Evolutionary conservation across 257 asterid species (phyloP), one percentile per base, ranked within the genome.

Genomic region (Solanum chaucha): DNA sequence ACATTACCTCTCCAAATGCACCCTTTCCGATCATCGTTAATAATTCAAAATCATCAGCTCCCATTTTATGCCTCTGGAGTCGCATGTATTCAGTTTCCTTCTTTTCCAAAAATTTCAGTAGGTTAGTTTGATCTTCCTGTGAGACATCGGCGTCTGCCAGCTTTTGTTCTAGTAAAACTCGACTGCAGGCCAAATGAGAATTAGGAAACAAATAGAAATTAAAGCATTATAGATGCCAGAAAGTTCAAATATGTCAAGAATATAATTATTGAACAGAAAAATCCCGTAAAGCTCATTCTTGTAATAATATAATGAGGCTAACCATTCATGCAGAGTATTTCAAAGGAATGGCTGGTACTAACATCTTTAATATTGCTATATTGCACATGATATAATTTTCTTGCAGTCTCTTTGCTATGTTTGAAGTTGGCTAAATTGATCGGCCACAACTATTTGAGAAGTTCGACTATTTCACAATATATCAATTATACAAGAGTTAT

Each of bases 71-170:
- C 91, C 99, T 91, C 89, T 95, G 97, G 59, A 97, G 96, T 87
- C 99, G 97, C 99, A 97, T 97, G 87, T 95, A 97, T 91, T 97
- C 99, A 73, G 99, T 95, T 92, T 97, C 99, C 91, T 95, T 95
- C 94, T 95, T 94, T 92, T 97, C 99, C 83, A 97, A 89, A 86
- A 93, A 95, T 86, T 96, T 97, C 84, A 97, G 83, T 36, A 97
- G 94, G 91, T 95, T 97, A 89, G 71, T 93, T 92, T 97, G 99
- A 92, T 97, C 99, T 90, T 97, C 99, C 92, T 93, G 98, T 30
- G 99, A 95, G 70, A 95, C 99, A 89, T 97, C 99, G 81, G 99
- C 99, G 88, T 95, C 99, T 83, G 99, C 99, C 86, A 97, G 92
- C 93, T 95, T 97, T 93, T 89, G 92, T 90, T 97, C 99, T 88